Base-by-base conservation (phyloP, 805 yeast species). In the Yamadazyma olivae region DNA sequence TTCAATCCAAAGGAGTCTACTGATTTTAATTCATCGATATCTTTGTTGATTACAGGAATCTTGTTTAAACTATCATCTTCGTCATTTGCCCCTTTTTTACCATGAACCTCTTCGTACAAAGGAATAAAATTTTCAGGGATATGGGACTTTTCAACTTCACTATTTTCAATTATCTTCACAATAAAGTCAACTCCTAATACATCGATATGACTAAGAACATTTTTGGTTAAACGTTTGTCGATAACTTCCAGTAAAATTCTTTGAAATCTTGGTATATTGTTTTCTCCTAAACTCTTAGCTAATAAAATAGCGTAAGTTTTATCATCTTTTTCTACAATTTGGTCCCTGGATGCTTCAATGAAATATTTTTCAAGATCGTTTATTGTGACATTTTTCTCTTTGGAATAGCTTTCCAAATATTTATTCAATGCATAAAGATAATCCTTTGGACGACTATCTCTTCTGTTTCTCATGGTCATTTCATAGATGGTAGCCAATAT, bases 1-100 rank as follows among this genome's bases (percentile, higher is more conserved):
- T 81, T 81, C 61, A 89, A 71, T 9, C 93, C 95, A 41, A 79
- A 76, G 0, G 95, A 77, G 29, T 79, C 81, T 6, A 87, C 95
- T 1, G 95, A 70, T 31, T 62, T 59, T 32, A 90, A 68, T 12
- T 64, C 64, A 2, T 70, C 79, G 22, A 72, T 66, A 27, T 75
- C 75, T 43, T 82, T 84, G 2, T 71, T 72, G 10, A 86, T 51
- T 0, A 75, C 49, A 13, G 52, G 48, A 12, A 59, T 59, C 28
- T 56, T 53, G 37, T 59, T 48, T 41, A 69, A 66, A 13, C 41
- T 13, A 17, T 38, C 38, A 16, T 27, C 30, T 21, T 32, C 33
- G 6, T 13, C 14, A 9, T 6, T 7, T 10, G 6, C 14, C 6
- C 12, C 13, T 14, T 12, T 12, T 7, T 35, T 35, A 7, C 36